Evolutionary conservation across 306 rosid species (phyloP).

Genomic region (Cucurbita ficifolia): DNA sequence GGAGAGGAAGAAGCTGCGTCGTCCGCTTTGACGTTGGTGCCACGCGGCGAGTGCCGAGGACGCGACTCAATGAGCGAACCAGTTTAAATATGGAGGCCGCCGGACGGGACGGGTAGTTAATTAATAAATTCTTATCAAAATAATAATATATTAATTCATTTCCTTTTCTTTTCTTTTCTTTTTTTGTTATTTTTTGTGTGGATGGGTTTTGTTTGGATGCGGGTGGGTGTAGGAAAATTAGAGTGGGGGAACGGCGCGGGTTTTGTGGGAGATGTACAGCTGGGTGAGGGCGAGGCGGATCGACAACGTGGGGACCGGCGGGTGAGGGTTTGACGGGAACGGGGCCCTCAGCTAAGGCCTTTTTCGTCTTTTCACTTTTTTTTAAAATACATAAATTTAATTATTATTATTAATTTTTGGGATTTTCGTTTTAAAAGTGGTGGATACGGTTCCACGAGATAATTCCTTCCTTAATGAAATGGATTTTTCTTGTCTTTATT

Average conservation of each 20-base stretch:
- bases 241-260: conserved; percentile 9
- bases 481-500: too few relatives aligned
- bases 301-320: conserved; percentile 17
- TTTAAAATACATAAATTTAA: too few relatives aligned
- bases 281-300: neutral
- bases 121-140: neutral
- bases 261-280: neutral
- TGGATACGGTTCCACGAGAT: too few relatives aligned
- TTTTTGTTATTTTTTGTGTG: too few relatives aligned
- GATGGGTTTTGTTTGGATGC: conserved; percentile 10
- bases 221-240: conserved; percentile 14
- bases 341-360: too few relatives aligned
- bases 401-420: too few relatives aligned
- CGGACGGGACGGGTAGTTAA: neutral
- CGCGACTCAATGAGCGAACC: neutral
- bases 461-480: too few relatives aligned
- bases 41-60: conserved; percentile 7
- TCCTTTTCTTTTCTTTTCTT: neutral
- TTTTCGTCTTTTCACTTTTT: too few relatives aligned
- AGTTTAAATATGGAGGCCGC: neutral
- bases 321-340: neutral
- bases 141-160: neutral
- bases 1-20: neutral
- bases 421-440: too few relatives aligned
- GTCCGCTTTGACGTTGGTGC: neutral